Conservation (phyloP, 768 basidiomycete species). For the Pholiota microspora region DNA sequence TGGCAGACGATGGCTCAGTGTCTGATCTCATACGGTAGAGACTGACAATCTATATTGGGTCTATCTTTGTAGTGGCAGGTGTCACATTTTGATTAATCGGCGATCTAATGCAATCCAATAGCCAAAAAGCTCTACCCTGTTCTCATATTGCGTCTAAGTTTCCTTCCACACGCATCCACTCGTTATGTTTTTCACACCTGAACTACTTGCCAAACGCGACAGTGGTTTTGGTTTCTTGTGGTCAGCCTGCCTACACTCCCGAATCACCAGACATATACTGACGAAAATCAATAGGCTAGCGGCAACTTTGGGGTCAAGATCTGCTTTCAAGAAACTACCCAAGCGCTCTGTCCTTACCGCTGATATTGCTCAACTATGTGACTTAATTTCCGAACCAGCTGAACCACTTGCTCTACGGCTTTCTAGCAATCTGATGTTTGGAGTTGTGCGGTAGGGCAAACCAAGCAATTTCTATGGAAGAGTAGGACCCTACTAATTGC, state of each 20-base stretch:
- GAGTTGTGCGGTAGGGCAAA: conserved; percentile 69
- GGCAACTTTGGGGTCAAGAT: conserved; percentile 85
- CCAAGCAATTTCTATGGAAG: not conserved
- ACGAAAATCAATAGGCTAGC: conserved; percentile 62
- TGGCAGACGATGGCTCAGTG: conserved; percentile 47
- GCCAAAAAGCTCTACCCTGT: no score
- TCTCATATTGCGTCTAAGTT: no score
- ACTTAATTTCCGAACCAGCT: conserved; percentile 74
- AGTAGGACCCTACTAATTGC: no score
- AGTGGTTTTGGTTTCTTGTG: conserved; percentile 90
- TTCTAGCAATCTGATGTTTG: conserved; percentile 88
- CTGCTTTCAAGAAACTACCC: conserved; percentile 81
- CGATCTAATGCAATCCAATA: not conserved
- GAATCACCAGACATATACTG: not conserved
- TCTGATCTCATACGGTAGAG: conserved; percentile 25
- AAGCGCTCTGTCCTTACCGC: conserved; percentile 82
- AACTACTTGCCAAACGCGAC: conserved; percentile 76
- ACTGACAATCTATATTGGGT: conserved; percentile 7
- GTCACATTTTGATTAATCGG: conserved; percentile 5
- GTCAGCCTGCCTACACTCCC: conserved; percentile 30
- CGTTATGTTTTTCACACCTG: conserved; percentile 84
- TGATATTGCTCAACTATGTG: conserved; percentile 79
- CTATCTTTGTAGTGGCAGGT: conserved; percentile 7
- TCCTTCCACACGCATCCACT: not conserved
- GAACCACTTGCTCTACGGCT: conserved; percentile 86